Evolutionary conservation across 352 stramenopile species (phyloP).

Genomic region (Paralagenidium karlingii): DNA sequence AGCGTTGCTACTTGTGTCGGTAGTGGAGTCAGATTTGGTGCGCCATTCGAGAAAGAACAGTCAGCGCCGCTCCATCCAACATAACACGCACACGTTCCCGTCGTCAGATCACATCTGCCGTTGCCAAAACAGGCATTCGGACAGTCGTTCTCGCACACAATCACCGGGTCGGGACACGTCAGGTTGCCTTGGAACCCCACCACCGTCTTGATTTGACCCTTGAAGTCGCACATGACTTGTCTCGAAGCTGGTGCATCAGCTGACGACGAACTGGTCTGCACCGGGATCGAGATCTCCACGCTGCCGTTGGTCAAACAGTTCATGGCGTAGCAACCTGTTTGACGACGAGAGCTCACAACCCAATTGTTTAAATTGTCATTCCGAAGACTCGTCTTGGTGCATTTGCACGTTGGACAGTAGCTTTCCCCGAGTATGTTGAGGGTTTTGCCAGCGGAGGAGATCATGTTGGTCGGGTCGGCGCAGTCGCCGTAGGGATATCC

Average conservation of each 20-base stretch:
- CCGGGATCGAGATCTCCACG: conserved; percentile 28
- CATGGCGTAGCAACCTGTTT: conserved; percentile 72
- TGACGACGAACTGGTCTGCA: conserved; percentile 3
- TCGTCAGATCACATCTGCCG: conserved; percentile 1
- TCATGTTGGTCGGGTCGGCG: conserved; percentile 36
- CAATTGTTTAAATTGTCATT: conserved; percentile 43
- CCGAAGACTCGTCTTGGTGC: conserved; percentile 47
- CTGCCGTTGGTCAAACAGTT: conserved; percentile 21
- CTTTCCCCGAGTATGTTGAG: conserved; percentile 72
- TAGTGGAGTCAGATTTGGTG: too few species aligned
- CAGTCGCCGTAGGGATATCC: conserved; percentile 60
- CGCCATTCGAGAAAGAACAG: too few species aligned
- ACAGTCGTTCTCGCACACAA: conserved; percentile 23
- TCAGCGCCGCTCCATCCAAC: conserved; percentile 1
- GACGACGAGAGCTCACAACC: conserved; percentile 33
- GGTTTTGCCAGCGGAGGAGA: conserved; percentile 18
- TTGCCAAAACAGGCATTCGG: conserved; percentile 1
- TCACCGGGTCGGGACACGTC: conserved; percentile 46
- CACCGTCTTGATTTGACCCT: conserved; percentile 22
- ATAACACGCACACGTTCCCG: conserved; percentile 1
- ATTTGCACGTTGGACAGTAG: conserved; percentile 62
- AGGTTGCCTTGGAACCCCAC: conserved; percentile 31
- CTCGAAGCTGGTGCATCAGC: too few species aligned
- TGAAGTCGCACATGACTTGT: conserved; percentile 30
- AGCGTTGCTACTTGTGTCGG: too few species aligned